phyloP scores from a whole-genome alignment of 495 filamentous ascomycete species.

The Podospora pseudopauciseta region DNA sequence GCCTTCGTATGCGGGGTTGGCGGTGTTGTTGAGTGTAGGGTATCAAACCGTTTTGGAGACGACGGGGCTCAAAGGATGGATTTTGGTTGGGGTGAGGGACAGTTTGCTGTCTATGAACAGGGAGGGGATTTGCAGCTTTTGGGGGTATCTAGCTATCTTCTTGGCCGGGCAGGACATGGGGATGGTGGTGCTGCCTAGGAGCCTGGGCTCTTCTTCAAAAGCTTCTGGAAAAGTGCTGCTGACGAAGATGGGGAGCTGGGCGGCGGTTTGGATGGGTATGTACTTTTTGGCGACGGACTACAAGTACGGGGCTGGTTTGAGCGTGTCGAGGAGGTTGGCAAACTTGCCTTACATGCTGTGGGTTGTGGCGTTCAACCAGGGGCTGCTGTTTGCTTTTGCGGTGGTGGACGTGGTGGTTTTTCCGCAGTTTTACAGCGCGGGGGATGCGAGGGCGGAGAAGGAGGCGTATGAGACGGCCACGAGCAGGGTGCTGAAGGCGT shows the following conservation, averaged over 20 bases:
- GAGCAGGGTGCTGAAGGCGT: slow-evolving; percentile 72
- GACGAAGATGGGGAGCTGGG: slow-evolving; percentile 56
- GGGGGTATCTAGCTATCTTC: slow-evolving; percentile 93
- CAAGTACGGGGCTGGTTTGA: slow-evolving; percentile 63
- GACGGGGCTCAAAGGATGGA: slow-evolving; percentile 73
- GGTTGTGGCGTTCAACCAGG: slow-evolving; percentile 82
- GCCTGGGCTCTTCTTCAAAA: slow-evolving; percentile 34
- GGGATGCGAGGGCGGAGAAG: slow-evolving; percentile 47
- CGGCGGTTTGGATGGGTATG: slow-evolving; percentile 60
- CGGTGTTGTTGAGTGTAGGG: slow-evolving; percentile 56
- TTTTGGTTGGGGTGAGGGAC: slow-evolving; percentile 76
- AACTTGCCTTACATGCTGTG: slow-evolving; percentile 93
- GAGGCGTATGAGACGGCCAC: slow-evolving; percentile 63
- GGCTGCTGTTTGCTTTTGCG: slow-evolving; percentile 73
- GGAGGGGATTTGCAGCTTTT: slow-evolving; percentile 89
- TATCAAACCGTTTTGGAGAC: slow-evolving; percentile 76
- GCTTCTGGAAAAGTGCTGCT: slow-evolving; percentile 51
- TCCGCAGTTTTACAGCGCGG: slow-evolving; percentile 59
- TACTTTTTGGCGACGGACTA: slow-evolving; percentile 65
- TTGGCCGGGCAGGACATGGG: slow-evolving; percentile 82
- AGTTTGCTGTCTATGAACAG: slow-evolving; percentile 82
- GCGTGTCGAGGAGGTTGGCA: slow-evolving; percentile 82
- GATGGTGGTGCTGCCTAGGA: slow-evolving; percentile 68
- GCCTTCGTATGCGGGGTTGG: slow-evolving; percentile 69
- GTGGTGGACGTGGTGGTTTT: slow-evolving; percentile 73